Percentiles rank a stretch among this genome's conserved stretches.
Conservation (phyloP, 495 filamentous ascomycete species). For the Penicillium flavigenum region DNA sequence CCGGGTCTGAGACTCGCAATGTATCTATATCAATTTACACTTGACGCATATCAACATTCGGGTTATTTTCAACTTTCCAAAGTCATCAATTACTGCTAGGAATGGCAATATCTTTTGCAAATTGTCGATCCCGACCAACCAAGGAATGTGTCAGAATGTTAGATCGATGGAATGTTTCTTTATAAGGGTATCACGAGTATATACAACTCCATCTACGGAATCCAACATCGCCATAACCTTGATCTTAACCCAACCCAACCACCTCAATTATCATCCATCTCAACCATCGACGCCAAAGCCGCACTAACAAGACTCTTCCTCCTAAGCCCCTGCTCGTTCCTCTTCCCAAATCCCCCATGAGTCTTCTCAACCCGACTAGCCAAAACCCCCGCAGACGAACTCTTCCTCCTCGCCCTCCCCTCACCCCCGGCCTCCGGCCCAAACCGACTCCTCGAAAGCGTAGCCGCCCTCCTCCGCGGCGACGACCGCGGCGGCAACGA, state of each 20-base stretch:
- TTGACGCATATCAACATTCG: background rate
- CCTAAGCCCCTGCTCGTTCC: slow-evolving; percentile 42
- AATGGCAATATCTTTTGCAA: background rate
- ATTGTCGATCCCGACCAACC: no score
- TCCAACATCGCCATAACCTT: background rate
- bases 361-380: slow-evolving; percentile 44
- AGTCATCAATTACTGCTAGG: background rate
- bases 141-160: background rate
- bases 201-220: background rate
- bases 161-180: background rate
- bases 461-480: slow-evolving; percentile 30
- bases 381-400: slow-evolving; percentile 25
- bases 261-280: slow-evolving; percentile 18
- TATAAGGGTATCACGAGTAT: background rate
- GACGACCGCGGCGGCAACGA: slow-evolving; percentile 41
- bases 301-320: slow-evolving; percentile 49
- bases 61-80: background rate
- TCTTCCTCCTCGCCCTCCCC: slow-evolving; percentile 31
- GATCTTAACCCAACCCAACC: background rate
- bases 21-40: slow-evolving; percentile 11
- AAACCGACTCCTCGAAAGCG: slow-evolving; percentile 33
- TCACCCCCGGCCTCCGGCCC: slow-evolving; percentile 21
- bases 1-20: slow-evolving; percentile 17
- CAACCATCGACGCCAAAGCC: slow-evolving; percentile 43
- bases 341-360: slow-evolving; percentile 38